Percentiles rank a stretch among this genome's conserved stretches.
Conservation (phyloP, 192 early-diverging fungal genomes). For the Backusella circina region DNA sequence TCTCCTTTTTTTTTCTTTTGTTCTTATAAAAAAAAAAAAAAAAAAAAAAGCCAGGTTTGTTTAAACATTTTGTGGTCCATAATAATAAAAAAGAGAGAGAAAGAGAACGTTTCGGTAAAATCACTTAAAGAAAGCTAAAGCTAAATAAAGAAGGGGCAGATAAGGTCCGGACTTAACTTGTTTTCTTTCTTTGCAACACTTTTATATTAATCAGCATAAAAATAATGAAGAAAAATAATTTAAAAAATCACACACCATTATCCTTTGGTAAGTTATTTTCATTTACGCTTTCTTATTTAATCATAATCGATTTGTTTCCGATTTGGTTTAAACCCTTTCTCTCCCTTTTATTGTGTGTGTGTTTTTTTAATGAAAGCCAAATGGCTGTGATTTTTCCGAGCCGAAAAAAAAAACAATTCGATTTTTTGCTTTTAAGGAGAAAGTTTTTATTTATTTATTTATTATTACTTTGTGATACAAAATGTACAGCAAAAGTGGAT, state of each 20-base stretch:
- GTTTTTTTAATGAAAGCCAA: background rate
- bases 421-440: background rate
- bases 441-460: too few relatives aligned
- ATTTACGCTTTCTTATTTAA: background rate
- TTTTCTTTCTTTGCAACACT: background rate
- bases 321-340: background rate
- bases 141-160: background rate
- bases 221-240: background rate
- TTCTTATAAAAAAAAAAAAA: too few relatives aligned
- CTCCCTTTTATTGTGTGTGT: background rate
- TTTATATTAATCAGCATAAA: background rate
- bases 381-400: background rate
- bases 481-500: background rate
- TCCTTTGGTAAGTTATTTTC: background rate
- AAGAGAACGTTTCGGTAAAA: background rate
- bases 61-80: background rate
- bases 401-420: background rate
- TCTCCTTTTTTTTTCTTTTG: background rate
- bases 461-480: background rate
- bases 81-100: background rate
- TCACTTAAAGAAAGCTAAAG: background rate
- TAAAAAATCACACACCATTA: background rate
- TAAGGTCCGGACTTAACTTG: background rate
- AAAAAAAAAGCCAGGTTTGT: background rate
- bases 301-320: background rate